Percentiles rank a stretch among this genome's conserved stretches.
phyloP scores from a whole-genome alignment of 202 grass and related monocot genomes.

The Schoenoplectus tabernaemontani region DNA sequence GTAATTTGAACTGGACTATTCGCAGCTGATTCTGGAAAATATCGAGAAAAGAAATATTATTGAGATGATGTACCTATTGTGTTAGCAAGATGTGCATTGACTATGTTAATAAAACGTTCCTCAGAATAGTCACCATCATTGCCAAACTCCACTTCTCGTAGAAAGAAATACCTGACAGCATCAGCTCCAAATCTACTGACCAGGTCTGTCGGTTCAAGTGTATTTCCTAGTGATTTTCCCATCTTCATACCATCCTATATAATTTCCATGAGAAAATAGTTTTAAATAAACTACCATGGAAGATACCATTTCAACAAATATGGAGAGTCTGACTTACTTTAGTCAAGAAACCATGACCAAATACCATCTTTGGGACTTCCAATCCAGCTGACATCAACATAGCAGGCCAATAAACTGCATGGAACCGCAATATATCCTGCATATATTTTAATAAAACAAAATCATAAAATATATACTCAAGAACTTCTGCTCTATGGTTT shows the following conservation, averaged over 20 bases:
- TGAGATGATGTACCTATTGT: conserved; percentile 60
- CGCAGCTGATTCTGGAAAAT: not conserved
- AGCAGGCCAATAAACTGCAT: conserved; percentile 95
- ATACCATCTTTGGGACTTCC: conserved; percentile 71
- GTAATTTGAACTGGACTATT: not conserved
- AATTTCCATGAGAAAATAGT: conserved; percentile 71
- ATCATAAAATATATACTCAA: too few relatives aligned
- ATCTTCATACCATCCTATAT: too few relatives aligned
- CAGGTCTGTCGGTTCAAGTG: conserved; percentile 87
- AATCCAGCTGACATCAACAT: conserved; percentile 94
- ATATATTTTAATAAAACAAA: conserved; percentile 77
- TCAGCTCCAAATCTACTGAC: conserved; percentile 72
- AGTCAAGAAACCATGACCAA: conserved; percentile 92
- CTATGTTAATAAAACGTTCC: conserved; percentile 87
- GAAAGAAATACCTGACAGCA: conserved; percentile 94
- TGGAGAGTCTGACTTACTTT: conserved; percentile 41
- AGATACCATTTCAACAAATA: conserved; percentile 17
- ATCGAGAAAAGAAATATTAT: not conserved
- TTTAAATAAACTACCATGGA: conserved; percentile 31
- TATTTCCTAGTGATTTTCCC: conserved; percentile 99
- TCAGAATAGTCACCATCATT: conserved; percentile 98
- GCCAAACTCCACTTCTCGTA: conserved; percentile 91
- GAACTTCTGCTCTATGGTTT: too few relatives aligned
- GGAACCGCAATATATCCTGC: conserved; percentile 92
- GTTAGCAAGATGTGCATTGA: conserved; percentile 94